Base-by-base conservation (phyloP, 2,329 filamentous ascomycete genomes). In the Penicillium frequentans region DNA sequence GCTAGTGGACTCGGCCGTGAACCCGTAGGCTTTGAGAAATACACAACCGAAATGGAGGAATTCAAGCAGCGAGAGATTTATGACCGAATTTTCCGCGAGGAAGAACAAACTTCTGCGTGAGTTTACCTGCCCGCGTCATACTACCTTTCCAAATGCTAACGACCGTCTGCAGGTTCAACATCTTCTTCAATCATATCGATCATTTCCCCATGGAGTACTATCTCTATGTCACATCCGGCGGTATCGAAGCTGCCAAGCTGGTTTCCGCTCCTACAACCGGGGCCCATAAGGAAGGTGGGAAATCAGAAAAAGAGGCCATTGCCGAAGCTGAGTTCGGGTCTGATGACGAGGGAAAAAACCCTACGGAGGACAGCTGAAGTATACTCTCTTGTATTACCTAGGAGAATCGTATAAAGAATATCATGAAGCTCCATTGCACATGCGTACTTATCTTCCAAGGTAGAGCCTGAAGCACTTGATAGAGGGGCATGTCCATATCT, bases 41-140 rank as follows among this genome's bases (percentile, higher is more conserved):
- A 88, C 68, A 86, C 93, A 58, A 84, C 86, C 48, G 84, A 91
- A 74, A 90, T 99, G 65, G 83, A 89, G 61, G 89, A 87, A 58
- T 99, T 99, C 77, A 98, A 98, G 79, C 87, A 96, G 71, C 79
- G 87, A 64, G 87, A 96, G 73, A 98, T 99, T 59, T 99, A 99
- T 72, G 86, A 90, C 68, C 84, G 91, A 24, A 96, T 98, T 64
- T 98, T 96, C 75, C 84, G 89, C 26, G 89, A 96, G 52, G 95
- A 98, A 74, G 90, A 95, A 75, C 86, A 88, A 72, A 88, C 91
- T 62, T 92, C 93, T 71, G 85, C 90, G 90, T 93, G 81, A 84
- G 90, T 85, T 85, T n/a, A 33, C 23, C n/a, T 35, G 7, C 16
- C 6, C 24, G 42, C 27, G 16, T 14, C 7, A 46, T 35, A 24